Conservation (phyloP, 495 filamentous ascomycete species). For the Tuber calosporum region DNA sequence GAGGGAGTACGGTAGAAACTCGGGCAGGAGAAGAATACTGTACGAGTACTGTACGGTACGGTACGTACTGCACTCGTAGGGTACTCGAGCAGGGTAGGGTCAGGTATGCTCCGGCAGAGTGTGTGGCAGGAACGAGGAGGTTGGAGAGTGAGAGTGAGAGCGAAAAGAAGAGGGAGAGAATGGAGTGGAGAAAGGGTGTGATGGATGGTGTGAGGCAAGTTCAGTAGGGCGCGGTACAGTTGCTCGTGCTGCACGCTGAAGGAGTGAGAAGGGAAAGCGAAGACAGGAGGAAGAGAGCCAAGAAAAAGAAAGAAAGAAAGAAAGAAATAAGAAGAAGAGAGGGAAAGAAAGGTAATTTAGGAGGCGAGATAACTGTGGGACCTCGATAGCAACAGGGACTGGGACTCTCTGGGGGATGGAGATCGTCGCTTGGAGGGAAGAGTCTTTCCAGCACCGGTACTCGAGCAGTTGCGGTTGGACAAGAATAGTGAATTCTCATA, state of each 20-base stretch:
- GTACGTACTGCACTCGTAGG: no score
- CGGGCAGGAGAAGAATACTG: not conserved
- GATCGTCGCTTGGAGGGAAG: not conserved
- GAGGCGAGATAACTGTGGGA: not conserved
- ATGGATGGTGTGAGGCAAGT: constrained; percentile 4
- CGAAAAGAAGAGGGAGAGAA: not conserved
- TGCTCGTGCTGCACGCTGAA: not conserved
- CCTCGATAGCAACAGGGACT: not conserved
- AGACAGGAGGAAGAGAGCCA: not conserved
- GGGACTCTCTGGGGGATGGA: not conserved
- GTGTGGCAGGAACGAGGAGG: not conserved
- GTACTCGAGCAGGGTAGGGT: not conserved
- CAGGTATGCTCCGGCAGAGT: constrained; percentile 5
- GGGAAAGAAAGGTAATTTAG: constrained; percentile 1
- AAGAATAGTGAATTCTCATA: not conserved
- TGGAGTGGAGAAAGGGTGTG: constrained; percentile 15
- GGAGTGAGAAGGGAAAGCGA: not conserved
- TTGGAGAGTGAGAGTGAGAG: not conserved
- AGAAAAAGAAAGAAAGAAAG: not conserved
- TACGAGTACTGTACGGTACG: no score
- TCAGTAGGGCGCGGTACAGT: not conserved
- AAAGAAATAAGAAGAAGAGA: not conserved
- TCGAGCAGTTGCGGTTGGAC: not conserved
- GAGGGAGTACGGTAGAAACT: constrained; percentile 5
- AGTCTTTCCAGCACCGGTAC: not conserved